phyloP scores from a whole-genome alignment of 805 yeast genomes.

The Starmera caribaea region DNA sequence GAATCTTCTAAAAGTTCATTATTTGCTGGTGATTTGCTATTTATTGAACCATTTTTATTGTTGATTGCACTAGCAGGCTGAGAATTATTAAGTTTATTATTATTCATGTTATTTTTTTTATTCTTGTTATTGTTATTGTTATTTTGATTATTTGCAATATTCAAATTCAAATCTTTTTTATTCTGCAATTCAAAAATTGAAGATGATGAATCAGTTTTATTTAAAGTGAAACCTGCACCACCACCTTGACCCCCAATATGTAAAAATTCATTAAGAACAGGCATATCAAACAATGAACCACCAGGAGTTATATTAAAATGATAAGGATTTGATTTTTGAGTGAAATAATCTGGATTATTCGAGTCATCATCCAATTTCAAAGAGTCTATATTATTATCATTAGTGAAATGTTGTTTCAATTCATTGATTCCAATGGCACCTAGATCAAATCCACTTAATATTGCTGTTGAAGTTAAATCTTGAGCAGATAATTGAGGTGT shows the following conservation, averaged over 20 bases:
- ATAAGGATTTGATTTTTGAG: constrained; percentile 7
- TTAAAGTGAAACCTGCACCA: constrained; percentile 27
- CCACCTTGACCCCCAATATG: constrained; percentile 31
- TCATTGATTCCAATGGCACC: constrained; percentile 22
- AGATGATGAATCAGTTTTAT: constrained; percentile 10
- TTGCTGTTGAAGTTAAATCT: constrained; percentile 26
- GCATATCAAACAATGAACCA: constrained; percentile 21
- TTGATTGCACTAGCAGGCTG: background rate
- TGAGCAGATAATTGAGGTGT: constrained; percentile 64
- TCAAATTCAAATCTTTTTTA: constrained; percentile 6
- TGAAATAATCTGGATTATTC: constrained; percentile 3
- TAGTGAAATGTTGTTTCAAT: constrained; percentile 16
- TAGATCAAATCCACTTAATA: constrained; percentile 28
- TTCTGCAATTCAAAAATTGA: constrained; percentile 24
- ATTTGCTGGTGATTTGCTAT: constrained; percentile 1
- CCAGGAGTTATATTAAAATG: constrained; percentile 16
- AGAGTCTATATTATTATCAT: constrained; percentile 17
- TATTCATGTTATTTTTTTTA: background rate
- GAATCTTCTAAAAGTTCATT: constrained; percentile 7
- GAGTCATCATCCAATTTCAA: constrained; percentile 3
- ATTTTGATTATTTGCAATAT: no score
- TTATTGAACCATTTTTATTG: background rate
- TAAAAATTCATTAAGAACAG: constrained; percentile 28
- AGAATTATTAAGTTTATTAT: background rate
- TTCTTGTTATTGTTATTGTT: background rate